A percentile compares a stretch with the other conserved stretches of the same genome.
Conservation (phyloP, 257 asterid genomes). For the Linaria vulgaris region DNA sequence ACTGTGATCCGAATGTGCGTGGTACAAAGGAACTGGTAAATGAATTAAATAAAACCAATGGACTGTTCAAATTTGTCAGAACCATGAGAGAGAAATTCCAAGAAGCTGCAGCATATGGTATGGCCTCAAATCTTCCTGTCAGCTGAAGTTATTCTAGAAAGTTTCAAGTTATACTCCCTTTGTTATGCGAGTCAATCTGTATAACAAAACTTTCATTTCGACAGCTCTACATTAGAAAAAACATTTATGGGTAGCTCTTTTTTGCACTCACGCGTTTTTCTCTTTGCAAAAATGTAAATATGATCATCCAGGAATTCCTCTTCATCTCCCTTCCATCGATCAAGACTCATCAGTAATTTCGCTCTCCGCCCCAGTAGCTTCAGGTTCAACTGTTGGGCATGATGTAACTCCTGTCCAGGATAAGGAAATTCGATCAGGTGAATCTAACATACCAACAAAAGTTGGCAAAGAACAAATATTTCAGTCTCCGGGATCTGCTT, state of each 20-base stretch:
- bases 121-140: constrained; percentile 20
- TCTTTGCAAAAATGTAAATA: constrained; percentile 24
- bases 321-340: constrained; percentile 33
- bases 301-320: constrained; percentile 44
- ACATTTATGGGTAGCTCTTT: too few relatives aligned
- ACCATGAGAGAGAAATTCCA: constrained; percentile 78
- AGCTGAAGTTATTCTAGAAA: background rate
- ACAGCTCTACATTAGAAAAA: too few relatives aligned
- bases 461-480: constrained; percentile 37
- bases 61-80: constrained; percentile 80
- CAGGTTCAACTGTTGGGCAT: constrained; percentile 55
- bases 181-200: background rate
- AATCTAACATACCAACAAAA: constrained; percentile 45
- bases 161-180: background rate
- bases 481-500: constrained; percentile 61
- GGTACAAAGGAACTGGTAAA: constrained; percentile 55
- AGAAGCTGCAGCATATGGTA: constrained; percentile 62
- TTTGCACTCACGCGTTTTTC: constrained; percentile 11
- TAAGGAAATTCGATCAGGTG: constrained; percentile 39
- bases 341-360: constrained; percentile 49
- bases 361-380: constrained; percentile 61
- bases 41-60: constrained; percentile 69
- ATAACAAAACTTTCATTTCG: background rate
- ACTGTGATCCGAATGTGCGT: constrained; percentile 63
- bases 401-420: constrained; percentile 47